Evolutionary conservation across 208 protist genomes (phyloP).

Genomic region (Leishmania tarentolae): DNA sequence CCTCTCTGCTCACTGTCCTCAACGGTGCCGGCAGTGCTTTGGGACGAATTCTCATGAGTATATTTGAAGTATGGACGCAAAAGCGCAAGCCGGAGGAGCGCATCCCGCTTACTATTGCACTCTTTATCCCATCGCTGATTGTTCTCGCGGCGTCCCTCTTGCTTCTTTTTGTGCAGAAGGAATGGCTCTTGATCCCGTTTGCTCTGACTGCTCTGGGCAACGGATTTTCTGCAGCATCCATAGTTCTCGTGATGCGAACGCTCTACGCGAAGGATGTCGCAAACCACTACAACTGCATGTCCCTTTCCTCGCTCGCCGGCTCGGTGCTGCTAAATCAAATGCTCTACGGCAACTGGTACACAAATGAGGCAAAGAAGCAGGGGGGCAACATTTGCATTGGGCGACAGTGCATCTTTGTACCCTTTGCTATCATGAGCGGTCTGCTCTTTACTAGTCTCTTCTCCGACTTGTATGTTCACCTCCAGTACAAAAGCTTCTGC

Average conservation of each 20-base stretch:
- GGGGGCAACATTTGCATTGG: conserved; percentile 54
- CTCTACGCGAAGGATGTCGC: conserved; percentile 78
- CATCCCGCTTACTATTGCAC: conserved; percentile 66
- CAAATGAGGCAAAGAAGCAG: conserved; percentile 54
- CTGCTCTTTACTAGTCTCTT: conserved; percentile 43
- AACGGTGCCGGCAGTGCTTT: conserved; percentile 74
- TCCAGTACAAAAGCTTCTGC: conserved; percentile 53
- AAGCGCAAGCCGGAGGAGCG: conserved; percentile 52
- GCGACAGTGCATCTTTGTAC: conserved; percentile 62
- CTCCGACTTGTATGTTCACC: conserved; percentile 55
- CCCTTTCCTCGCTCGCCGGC: conserved; percentile 42
- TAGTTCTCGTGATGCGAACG: conserved; percentile 78
- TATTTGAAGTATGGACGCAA: conserved; percentile 71
- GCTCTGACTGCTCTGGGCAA: conserved; percentile 65
- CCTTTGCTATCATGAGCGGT: conserved; percentile 56
- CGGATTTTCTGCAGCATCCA: conserved; percentile 63
- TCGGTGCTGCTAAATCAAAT: conserved; percentile 74
- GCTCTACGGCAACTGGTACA: conserved; percentile 80
- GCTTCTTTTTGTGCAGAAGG: conserved; percentile 40
- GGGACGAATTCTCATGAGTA: conserved; percentile 66
- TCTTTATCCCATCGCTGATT: conserved; percentile 56
- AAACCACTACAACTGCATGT: conserved; percentile 81
- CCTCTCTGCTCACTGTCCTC: conserved; percentile 62
- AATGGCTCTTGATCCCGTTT: conserved; percentile 58
- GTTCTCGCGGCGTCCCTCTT: conserved; percentile 44